Base-by-base conservation (phyloP, 108 stramenopile genomes). In the Cyclostephanos tholiformis region DNA sequence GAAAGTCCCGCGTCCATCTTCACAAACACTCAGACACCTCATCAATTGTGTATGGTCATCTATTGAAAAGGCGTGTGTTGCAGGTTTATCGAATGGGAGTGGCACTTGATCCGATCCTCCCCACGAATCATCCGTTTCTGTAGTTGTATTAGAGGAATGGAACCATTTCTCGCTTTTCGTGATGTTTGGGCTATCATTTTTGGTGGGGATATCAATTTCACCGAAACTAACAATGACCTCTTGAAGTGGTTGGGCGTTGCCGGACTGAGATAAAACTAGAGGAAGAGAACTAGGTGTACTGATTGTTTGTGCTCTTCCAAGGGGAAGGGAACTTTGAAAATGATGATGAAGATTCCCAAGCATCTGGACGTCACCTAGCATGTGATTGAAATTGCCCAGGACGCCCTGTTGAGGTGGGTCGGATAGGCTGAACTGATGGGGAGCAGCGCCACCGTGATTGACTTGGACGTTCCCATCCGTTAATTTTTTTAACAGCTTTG, bases 401-500 rank as follows among this genome's bases (percentile, higher is more conserved):
- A 51, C 20, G 52, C 23, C 25, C 25, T 22, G 14, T 20, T 53
- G 52, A 53, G 20, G 52, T 53, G 23, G 20, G 19, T 53, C 19
- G 23, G 23, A 6, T 1, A 4, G 23, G 52, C 25, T 53, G 23
- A 53, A 25, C 52, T 20, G 52, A 25, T 22, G 23, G 4, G 20
- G 52, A 20, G 52, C 23, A 53, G 52, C 19, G 23, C 20, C 52
- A 25, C 52, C 52, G 8, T 25, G 16, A 22, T 41, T 23, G 16
- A 10, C 51, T 32, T 16, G 19, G 41, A 23, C 19, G 17, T 43
- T 6, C 2, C 4, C 46, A 30, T 38, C 51, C 44, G 3, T 12
- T 60, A 75, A 68, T 48, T 81, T 74, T 55, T 74, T 81, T 59
- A 81, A 29, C 23, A 81, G 72, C 26, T 82, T 79, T 14, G 82